A percentile compares a stretch with the other conserved stretches of the same genome.
phyloP scores from a whole-genome alignment of 2,329 filamentous ascomycete species.

The Trichoderma lentiforme region DNA sequence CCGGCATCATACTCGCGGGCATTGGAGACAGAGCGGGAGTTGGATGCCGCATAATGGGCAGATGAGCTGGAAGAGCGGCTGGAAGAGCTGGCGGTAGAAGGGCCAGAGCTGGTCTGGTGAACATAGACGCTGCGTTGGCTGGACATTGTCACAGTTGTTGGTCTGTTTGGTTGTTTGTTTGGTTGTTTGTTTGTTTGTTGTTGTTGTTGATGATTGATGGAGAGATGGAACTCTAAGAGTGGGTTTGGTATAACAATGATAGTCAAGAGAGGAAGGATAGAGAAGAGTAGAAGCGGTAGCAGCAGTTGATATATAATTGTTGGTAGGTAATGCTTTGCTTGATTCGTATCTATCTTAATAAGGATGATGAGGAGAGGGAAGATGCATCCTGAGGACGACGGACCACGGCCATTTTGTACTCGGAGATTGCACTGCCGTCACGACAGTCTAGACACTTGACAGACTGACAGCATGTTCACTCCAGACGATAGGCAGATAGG shows the following conservation, averaged over 20 bases:
- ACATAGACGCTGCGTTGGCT: slow-evolving; percentile 27
- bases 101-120: slow-evolving; percentile 27
- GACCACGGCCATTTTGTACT: not conserved
- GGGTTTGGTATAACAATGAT: not conserved
- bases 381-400: slow-evolving; percentile 1
- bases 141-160: slow-evolving; percentile 10
- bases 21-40: slow-evolving; percentile 29
- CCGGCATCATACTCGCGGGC: slow-evolving; percentile 34
- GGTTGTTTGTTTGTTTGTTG: not conserved
- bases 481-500: not conserved
- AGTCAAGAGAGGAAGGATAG: not conserved
- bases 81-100: slow-evolving; percentile 23
- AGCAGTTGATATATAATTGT: not conserved
- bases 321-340: not conserved
- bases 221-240: not conserved
- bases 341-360: not conserved
- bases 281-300: not conserved
- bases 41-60: slow-evolving; percentile 20
- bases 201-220: not conserved
- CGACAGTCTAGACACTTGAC: not conserved
- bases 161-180: not conserved
- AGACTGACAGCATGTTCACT: not conserved
- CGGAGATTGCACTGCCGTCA: not conserved
- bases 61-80: slow-evolving; percentile 25
- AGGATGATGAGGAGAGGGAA: not conserved